These are phyloP conservation scores for Leccinum angustisporum DNA, from an alignment of 1,284 basidiomycete species.

Conservation along the genomic window DNA sequence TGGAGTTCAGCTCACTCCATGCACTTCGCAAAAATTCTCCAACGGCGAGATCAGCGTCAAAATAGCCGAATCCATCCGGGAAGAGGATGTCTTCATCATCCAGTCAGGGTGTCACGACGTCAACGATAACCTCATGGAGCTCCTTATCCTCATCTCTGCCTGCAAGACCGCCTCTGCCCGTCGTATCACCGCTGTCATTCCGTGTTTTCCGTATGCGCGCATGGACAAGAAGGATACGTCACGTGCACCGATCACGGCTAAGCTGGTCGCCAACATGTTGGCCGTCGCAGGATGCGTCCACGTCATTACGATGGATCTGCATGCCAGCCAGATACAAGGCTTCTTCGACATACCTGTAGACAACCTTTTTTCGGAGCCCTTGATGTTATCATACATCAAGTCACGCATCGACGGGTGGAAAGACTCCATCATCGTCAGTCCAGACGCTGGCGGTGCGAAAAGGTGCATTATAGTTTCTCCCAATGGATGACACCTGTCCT, in stretches of 20 bases:
- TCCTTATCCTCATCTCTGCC: constrained; percentile 87
- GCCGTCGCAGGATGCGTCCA: constrained; percentile 97
- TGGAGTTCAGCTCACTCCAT: constrained; percentile 86
- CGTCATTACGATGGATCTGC: constrained; percentile 98
- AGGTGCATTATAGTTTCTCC: constrained; percentile 54
- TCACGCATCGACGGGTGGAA: constrained; percentile 84
- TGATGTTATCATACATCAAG: constrained; percentile 91
- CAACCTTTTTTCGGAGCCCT: constrained; percentile 89
- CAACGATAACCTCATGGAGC: constrained; percentile 88
- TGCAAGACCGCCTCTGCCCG: constrained; percentile 98
- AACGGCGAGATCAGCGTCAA: constrained; percentile 93
- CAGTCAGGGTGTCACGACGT: constrained; percentile 81
- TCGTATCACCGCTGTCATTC: constrained; percentile 97
- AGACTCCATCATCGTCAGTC: constrained; percentile 91
- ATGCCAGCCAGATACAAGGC: constrained; percentile 98
- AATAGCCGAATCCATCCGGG: constrained; percentile 92
- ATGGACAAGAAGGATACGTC: constrained; percentile 99
- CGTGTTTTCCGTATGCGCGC: constrained; percentile 95
- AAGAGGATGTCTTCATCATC: constrained; percentile 97
- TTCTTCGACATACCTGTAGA: constrained; percentile 99
- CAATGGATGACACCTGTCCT: neutral
- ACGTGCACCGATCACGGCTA: constrained; percentile 96
- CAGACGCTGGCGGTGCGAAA: constrained; percentile 98
- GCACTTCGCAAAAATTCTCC: constrained; percentile 93
- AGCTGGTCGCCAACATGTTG: constrained; percentile 97